Evolutionary conservation across 495 filamentous ascomycete genomes (phyloP).

Genomic region (Podospora sp.): DNA sequence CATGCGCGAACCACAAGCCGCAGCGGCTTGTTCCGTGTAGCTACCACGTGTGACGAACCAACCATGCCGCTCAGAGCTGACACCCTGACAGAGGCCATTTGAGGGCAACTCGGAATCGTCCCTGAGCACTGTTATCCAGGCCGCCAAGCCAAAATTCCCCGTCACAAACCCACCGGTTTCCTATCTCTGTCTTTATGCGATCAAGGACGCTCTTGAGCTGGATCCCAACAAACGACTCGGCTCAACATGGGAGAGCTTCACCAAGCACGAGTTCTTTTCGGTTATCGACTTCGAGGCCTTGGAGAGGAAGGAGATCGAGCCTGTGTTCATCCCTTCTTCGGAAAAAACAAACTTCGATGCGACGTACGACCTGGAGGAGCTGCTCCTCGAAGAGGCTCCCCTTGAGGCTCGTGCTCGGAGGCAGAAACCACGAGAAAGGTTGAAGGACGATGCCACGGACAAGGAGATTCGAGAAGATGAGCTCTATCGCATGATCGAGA

Average conservation of each 20-base stretch:
- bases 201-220: constrained; percentile 77
- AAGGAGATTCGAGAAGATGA: constrained; percentile 95
- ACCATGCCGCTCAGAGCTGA: constrained; percentile 39
- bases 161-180: constrained; percentile 88
- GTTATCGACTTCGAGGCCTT: constrained; percentile 82
- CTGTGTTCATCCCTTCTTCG: constrained; percentile 86
- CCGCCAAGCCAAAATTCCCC: constrained; percentile 80
- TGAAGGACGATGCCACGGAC: constrained; percentile 92
- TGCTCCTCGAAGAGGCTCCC: constrained; percentile 92
- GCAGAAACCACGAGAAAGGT: constrained; percentile 87
- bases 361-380: constrained; percentile 94
- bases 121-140: constrained; percentile 78
- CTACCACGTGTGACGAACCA: constrained; percentile 4
- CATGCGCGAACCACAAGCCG: neutral
- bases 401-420: constrained; percentile 88
- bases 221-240: constrained; percentile 82
- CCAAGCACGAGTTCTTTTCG: constrained; percentile 84
- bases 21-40: constrained; percentile 1
- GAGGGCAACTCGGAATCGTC: constrained; percentile 81
- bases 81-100: constrained; percentile 70
- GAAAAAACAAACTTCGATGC: constrained; percentile 99
- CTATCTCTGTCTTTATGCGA: constrained; percentile 80
- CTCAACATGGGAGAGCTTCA: constrained; percentile 77
- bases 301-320: constrained; percentile 86
- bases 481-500: constrained; percentile 91